Evolutionary conservation across 805 yeast genomes (phyloP).

Genomic region (Pichia manshurica): DNA sequence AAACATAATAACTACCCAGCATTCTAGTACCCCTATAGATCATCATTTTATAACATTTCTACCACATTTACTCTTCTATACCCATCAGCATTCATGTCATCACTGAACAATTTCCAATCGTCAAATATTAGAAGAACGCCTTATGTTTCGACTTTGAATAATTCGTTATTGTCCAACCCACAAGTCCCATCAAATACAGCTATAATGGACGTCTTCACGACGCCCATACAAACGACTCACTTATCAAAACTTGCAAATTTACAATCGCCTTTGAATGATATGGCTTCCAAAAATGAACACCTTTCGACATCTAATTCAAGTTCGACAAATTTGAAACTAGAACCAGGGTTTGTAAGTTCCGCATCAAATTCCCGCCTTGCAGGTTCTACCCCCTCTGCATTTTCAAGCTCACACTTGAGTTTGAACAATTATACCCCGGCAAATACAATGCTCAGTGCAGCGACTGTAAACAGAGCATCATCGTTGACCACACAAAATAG

Average conservation of each 20-base stretch:
- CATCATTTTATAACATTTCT: too few species aligned
- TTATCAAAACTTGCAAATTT: not conserved
- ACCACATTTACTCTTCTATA: too few species aligned
- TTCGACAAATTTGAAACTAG: not conserved
- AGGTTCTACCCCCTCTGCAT: not conserved
- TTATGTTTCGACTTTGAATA: conserved; percentile 1
- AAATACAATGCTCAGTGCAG: not conserved
- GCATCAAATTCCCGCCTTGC: not conserved
- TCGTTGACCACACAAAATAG: too few species aligned
- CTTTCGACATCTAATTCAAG: not conserved
- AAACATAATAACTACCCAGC: too few species aligned
- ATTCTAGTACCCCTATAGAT: too few species aligned
- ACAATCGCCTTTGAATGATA: not conserved
- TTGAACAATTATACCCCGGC: conserved; percentile 3
- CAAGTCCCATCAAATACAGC: not conserved
- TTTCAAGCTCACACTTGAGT: not conserved
- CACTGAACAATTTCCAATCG: conserved; percentile 5
- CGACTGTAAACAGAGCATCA: too few species aligned
- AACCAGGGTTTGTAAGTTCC: conserved; percentile 8
- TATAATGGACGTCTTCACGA: conserved; percentile 2
- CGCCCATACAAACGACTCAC: not conserved
- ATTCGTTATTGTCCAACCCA: not conserved
- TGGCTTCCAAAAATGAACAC: not conserved
- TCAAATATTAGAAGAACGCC: conserved; percentile 5
- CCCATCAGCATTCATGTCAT: conserved; percentile 2